Evolutionary conservation across 2,329 filamentous ascomycete species (phyloP), one percentile per base, ranked within the genome.

Genomic region (Sarocladiaceae sp.): DNA sequence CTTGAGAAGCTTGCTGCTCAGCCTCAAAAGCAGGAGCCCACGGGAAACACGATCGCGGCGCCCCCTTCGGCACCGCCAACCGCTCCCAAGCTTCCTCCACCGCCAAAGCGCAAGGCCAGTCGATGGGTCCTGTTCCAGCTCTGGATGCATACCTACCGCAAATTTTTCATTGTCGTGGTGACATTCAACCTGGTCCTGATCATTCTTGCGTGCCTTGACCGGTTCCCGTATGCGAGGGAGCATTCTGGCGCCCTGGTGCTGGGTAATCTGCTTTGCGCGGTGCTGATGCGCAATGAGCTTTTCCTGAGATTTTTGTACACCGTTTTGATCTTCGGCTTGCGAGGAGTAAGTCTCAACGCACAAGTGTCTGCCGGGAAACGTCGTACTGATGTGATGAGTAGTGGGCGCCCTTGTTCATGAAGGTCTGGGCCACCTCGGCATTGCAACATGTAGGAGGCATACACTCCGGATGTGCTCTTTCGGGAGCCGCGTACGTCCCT

Each of bases 381-480:
- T n/a, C n/a, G n/a, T n/a, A 13, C 26, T 29, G 13, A 35, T 13
- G 34, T 5, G 13, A 13, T 57, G 32, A 15, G 33, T 43, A 66
- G 64, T 67, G 64, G 64, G 63, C 64, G 6, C 64, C 64, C 2
- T 1, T 62, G 6, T 46, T 52, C 12, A 34, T 67, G 50, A 67
- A 65, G 50, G 35, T 64, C 4, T 60, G 51, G 7, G 61, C 56
- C 3, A 64, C 60, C 9, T 66, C 63, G 3, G 51, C 61, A 42
- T 47, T 67, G 33, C 64, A 66, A 49, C 64, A 67, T 32, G 63
- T 67, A n/a, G 64, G 64, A 23, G 64, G 63, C 15, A 66, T 66
- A 26, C 64, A 67, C 50, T 66, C 63, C 0, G 64, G 64, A 19
- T 66, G 63, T 45, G 64, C 63, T 3, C 53, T 67, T 4, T 67